Conservation (phyloP, 139 green algal genomes). For the Edaphochlamys debaryana region DNA sequence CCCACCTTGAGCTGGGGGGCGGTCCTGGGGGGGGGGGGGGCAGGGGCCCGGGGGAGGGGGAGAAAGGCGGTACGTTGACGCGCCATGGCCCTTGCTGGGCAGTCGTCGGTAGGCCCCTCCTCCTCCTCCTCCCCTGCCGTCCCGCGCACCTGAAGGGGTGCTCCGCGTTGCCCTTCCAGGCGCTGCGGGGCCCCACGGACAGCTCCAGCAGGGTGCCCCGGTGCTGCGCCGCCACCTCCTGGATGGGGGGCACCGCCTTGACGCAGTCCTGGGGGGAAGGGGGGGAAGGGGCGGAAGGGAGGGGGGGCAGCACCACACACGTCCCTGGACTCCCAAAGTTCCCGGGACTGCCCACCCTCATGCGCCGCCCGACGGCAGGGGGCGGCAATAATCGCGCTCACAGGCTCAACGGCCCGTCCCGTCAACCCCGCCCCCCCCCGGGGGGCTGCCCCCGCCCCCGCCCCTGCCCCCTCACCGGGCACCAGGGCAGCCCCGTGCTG, state of each 20-base stretch:
- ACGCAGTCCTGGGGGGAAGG: slow-evolving; percentile 36
- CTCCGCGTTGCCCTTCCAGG: slow-evolving; percentile 9
- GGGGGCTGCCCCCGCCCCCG: no score
- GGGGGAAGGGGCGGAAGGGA: no score
- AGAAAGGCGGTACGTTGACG: not conserved
- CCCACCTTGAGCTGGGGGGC: slow-evolving; percentile 9
- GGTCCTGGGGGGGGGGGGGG: not conserved
- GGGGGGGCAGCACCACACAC: slow-evolving; percentile 33
- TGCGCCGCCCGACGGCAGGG: no score
- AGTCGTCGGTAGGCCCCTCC: no score
- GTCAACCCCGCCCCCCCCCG: no score
- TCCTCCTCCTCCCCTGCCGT: no score
- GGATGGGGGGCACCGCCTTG: slow-evolving; percentile 11
- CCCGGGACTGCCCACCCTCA: no score
- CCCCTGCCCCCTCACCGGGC: no score
- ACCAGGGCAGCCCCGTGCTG: no score
- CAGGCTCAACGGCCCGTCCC: no score
- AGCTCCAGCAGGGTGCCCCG: slow-evolving; percentile 30
- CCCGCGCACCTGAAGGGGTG: slow-evolving; percentile 27
- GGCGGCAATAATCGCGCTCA: no score
- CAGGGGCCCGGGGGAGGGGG: not conserved
- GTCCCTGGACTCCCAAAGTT: no score
- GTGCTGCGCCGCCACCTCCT: not conserved
- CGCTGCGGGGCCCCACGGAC: slow-evolving; percentile 23
- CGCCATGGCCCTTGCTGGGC: not conserved